Evolutionary conservation across 495 filamentous ascomycete species (phyloP).

Genomic region (Penicillium mononematosum): DNA sequence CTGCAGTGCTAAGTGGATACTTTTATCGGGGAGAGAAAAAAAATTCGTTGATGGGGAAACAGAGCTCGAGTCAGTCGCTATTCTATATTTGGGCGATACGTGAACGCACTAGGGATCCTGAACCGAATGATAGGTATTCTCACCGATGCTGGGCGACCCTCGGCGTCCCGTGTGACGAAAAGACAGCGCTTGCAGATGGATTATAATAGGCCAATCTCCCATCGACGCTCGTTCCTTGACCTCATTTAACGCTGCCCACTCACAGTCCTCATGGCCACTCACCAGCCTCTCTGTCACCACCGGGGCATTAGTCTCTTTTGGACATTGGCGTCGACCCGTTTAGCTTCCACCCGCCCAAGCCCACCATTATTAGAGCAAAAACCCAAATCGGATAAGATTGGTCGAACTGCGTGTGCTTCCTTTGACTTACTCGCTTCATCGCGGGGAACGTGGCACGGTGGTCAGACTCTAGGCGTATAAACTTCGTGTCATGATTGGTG

Average conservation of each 20-base stretch:
- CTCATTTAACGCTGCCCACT: conserved; percentile 14
- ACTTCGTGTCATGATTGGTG: conserved; percentile 7
- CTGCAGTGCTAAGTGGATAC: conserved; percentile 15
- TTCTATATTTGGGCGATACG: conserved; percentile 26
- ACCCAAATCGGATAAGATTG: neutral
- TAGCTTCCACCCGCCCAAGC: neutral
- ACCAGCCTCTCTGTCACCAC: conserved; percentile 16
- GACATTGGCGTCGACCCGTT: neutral
- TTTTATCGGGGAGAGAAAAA: neutral
- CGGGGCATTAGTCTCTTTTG: conserved; percentile 1
- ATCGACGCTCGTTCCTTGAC: conserved; percentile 15
- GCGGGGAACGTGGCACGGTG: conserved; percentile 8
- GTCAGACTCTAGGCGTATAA: neutral
- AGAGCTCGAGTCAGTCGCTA: conserved; percentile 1
- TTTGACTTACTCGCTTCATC: conserved; percentile 2
- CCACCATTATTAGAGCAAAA: neutral
- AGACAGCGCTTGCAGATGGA: conserved; percentile 37
- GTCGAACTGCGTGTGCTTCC: neutral
- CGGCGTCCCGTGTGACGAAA: conserved; percentile 28
- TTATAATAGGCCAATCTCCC: conserved; percentile 26
- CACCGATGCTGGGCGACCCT: conserved; percentile 9
- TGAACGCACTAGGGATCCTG: neutral
- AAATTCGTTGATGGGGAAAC: neutral
- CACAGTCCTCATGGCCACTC: conserved; percentile 11
- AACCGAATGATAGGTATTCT: conserved; percentile 10